Conservation (phyloP, 106 monocot species). For the Dendrobium catenatum region DNA sequence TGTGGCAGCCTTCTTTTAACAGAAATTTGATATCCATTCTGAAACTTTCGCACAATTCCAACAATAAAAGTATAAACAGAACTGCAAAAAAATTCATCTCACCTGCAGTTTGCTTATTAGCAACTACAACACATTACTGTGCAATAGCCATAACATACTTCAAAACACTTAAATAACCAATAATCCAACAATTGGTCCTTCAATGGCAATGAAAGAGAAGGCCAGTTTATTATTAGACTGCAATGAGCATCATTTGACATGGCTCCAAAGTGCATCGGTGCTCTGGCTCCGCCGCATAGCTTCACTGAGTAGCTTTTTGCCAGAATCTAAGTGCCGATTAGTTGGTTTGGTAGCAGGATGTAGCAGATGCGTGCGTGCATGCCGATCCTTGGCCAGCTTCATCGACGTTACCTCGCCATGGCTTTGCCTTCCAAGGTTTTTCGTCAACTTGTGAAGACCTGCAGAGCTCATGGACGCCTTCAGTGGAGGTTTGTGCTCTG, state of each 20-base stretch:
- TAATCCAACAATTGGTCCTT: no score
- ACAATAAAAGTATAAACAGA: no score
- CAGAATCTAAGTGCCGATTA: neutral
- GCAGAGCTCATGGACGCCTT: constrained; percentile 9
- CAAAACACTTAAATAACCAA: no score
- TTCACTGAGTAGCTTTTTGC: neutral
- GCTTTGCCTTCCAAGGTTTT: constrained; percentile 11
- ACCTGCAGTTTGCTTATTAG: no score
- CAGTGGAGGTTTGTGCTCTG: constrained; percentile 26
- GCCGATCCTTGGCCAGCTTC: constrained; percentile 15
- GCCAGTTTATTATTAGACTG: no score
- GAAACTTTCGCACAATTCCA: no score
- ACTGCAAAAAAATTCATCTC: no score
- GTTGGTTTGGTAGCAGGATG: constrained; percentile 10
- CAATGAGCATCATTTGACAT: neutral
- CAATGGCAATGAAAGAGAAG: no score
- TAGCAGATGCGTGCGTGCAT: neutral
- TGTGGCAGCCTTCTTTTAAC: no score
- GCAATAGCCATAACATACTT: no score
- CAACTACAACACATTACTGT: no score
- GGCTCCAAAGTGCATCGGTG: neutral
- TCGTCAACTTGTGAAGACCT: constrained; percentile 13
- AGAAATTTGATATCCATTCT: no score
- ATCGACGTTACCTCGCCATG: constrained; percentile 1
- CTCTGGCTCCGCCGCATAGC: constrained; percentile 1